Conservation (phyloP, 495 filamentous ascomycete genomes). For the Hypoxylon fragiforme region DNA sequence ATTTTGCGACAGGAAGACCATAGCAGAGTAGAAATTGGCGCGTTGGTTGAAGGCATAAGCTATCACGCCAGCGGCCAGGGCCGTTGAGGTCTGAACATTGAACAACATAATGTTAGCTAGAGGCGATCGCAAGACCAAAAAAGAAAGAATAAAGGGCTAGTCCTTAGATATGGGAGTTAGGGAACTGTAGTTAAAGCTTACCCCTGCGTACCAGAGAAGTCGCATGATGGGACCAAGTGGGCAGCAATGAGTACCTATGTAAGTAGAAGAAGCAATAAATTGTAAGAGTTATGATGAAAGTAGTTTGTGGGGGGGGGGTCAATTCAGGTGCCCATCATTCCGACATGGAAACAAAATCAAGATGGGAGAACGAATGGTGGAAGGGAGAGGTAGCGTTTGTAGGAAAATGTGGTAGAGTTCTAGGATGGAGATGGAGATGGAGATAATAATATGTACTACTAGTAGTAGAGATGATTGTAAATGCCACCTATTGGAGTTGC, state of each 20-base stretch:
- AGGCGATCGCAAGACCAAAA: constrained; percentile 1
- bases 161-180: too few species aligned
- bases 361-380: not conserved
- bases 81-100: constrained; percentile 65
- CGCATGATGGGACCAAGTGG: constrained; percentile 50
- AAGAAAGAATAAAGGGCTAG: constrained; percentile 13
- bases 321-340: constrained; percentile 38
- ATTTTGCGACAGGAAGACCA: constrained; percentile 93
- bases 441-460: too few species aligned
- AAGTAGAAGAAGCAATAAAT: too few species aligned
- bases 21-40: constrained; percentile 95
- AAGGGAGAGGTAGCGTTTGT: not conserved
- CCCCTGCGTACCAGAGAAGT: constrained; percentile 60
- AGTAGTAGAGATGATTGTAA: constrained; percentile 12
- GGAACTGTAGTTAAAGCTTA: constrained; percentile 41
- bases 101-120: constrained; percentile 16
- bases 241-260: constrained; percentile 18
- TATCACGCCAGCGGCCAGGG: constrained; percentile 79
- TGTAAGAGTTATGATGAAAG: too few species aligned
- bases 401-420: too few species aligned
- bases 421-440: too few species aligned
- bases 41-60: constrained; percentile 90
- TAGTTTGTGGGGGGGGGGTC: constrained; percentile 3
- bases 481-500: constrained; percentile 35
- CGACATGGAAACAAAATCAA: not conserved